phyloP scores from a whole-genome alignment of 2,329 filamentous ascomycete genomes.

The Westerdykella ornata region DNA sequence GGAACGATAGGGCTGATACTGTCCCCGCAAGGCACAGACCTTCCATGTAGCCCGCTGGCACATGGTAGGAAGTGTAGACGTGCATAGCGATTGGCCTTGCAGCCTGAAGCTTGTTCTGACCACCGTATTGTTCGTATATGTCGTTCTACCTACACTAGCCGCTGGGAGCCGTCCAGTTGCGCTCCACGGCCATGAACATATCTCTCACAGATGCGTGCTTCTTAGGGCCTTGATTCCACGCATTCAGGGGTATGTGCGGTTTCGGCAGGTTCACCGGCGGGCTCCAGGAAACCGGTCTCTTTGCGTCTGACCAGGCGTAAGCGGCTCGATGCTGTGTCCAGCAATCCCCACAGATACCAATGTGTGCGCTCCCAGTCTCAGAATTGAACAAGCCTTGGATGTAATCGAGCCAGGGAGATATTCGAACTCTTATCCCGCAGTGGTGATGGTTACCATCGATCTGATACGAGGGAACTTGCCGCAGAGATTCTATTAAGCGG shows the following conservation, averaged over 20 bases:
- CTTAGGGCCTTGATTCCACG: slow-evolving; percentile 13
- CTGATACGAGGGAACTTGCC: slow-evolving; percentile 65
- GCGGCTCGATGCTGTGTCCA: slow-evolving; percentile 36
- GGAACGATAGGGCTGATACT: no score
- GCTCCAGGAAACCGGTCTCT: slow-evolving; percentile 43
- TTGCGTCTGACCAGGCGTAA: slow-evolving; percentile 42
- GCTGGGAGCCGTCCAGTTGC: slow-evolving; percentile 31
- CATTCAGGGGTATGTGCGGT: not conserved
- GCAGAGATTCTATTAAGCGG: slow-evolving; percentile 53
- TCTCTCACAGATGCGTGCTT: slow-evolving; percentile 31
- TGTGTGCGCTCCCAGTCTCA: slow-evolving; percentile 29
- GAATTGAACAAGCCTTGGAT: slow-evolving; percentile 44
- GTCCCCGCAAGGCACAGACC: slow-evolving; percentile 4
- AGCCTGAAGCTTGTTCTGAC: no score
- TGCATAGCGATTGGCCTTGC: no score
- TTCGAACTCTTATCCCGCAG: slow-evolving; percentile 60
- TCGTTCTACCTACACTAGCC: slow-evolving; percentile 7
- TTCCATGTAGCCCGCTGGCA: not conserved
- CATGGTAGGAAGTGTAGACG: no score
- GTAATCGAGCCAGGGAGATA: slow-evolving; percentile 61
- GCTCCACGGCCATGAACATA: slow-evolving; percentile 37
- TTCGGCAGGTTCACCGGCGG: not conserved
- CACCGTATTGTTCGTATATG: no score
- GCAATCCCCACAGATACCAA: slow-evolving; percentile 43
- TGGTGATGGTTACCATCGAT: slow-evolving; percentile 67